A percentile compares a stretch with the other conserved stretches of the same genome.
These are phyloP conservation scores for Craterostigma plantagineum DNA, from an alignment of 257 asterid species.

Conservation along the genomic window DNA sequence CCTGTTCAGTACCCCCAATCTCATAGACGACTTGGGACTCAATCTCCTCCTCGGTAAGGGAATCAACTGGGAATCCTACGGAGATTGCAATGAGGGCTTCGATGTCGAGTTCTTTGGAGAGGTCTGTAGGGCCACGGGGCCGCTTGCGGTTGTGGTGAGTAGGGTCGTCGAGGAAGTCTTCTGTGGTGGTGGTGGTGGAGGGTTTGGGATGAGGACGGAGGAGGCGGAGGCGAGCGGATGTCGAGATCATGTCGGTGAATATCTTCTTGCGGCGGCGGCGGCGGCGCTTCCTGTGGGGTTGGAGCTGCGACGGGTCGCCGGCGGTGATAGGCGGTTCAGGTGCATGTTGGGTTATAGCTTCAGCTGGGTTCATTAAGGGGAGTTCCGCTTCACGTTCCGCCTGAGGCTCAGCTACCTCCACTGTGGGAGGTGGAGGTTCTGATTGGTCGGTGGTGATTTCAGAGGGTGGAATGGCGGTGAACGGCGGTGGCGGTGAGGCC, in stretches of 20 bases:
- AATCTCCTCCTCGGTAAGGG: constrained; percentile 86
- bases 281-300: constrained; percentile 54
- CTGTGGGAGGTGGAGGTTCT: too few relatives aligned
- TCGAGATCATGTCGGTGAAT: constrained; percentile 70
- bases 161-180: constrained; percentile 24
- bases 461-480: too few relatives aligned
- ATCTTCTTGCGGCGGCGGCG: constrained; percentile 91
- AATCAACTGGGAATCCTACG: constrained; percentile 90
- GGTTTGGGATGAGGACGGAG: constrained; percentile 69
- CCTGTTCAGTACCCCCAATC: constrained; percentile 73
- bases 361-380: too few relatives aligned
- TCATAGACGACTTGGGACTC: constrained; percentile 84
- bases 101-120: constrained; percentile 69
- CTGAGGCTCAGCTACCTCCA: too few relatives aligned
- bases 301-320: not conserved
- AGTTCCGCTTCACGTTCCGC: too few relatives aligned
- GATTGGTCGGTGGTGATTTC: too few relatives aligned
- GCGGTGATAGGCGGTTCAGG: too few relatives aligned
- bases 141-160: constrained; percentile 37
- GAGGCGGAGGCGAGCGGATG: constrained; percentile 60
- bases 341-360: too few relatives aligned
- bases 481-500: too few relatives aligned
- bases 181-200: constrained; percentile 37
- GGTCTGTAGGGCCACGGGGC: constrained; percentile 28
- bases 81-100: constrained; percentile 90